Base-by-base conservation (phyloP, 257 asterid genomes). In the Nicotiana obtusifolia region DNA sequence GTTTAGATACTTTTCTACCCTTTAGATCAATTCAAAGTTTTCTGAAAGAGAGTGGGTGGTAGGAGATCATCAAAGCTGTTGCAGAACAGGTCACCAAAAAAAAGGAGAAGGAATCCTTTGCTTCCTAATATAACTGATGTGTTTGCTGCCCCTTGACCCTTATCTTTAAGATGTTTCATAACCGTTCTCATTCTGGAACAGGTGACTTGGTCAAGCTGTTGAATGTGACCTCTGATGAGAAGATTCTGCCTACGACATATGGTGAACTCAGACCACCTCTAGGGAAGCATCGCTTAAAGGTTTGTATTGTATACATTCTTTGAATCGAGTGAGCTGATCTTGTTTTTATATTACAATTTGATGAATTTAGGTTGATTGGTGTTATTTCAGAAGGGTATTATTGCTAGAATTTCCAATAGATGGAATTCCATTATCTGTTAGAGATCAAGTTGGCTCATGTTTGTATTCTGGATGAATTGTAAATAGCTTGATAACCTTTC, bases 241-340 rank as follows among this genome's bases (percentile, higher is more conserved):
- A 88, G 88, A 81, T 91, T 71, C 88, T 94, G 73, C 94, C 93
- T 59, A 86, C 93, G 73, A 87, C 99, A 13, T 96, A 91, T 87
- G 99, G 99, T 82, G 98, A 93, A 88, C 83, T 96, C 82, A 92
- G 88, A 86, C 99, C 99, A 64, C 99, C 99, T 85, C 97, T 96
- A 57, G 98, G 99, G 77, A 92, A 93, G 84, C 95, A 96, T 87
- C 98, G 98, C 7, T 85, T 96, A 83, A 96, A 94, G 99, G 99
- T 91, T 83, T 77, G 87, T 77, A 47, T 71, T 66, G 61, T 47
- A 7, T 73, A 44, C 5, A 19, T 47, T 71, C 78, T 73, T 73
- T 33, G n/a, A 73, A 47, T 44, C 16, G 61, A 41, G 60, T 73
- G 78, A 14, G 60, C 60, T 1, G 22, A 71, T 71, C 78, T 73